Evolutionary conservation across 257 asterid species (phyloP), one percentile per base, ranked within the genome.

Genomic region (Perilla frutescens): DNA sequence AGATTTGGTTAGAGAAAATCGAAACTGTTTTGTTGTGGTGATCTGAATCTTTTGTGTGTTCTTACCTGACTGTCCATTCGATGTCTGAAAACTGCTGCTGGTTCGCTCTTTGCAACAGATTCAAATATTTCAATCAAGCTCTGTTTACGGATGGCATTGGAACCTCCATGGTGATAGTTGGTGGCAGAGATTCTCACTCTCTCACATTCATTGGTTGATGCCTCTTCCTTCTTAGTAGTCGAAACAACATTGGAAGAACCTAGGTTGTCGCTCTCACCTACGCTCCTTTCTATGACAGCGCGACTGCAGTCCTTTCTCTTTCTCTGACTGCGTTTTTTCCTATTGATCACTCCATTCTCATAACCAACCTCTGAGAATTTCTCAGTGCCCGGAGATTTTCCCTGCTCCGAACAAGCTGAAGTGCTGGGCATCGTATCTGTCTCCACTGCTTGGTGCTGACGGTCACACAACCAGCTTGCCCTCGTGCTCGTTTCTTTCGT

Each of bases 21-120:
- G 14, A 15, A 20, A 20, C 7, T 3, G 8, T 1, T 20, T 62
- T 62, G 0, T 1, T 15, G 5, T 20, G 26, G 37, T 41, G 31
- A 45, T n/a, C 11, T 26, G 49, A 2, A 44, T 44, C 49, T 44
- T 0, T 3, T 11, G 15, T 62, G 37, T 68, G 20, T 10, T 7
- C 26, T 54, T 77, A 88, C 96, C 98, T 92, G 99, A 77, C 97
- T 83, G 78, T 94, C 99, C 88, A 94, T 90, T 49, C 96, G 90
- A 80, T 91, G 96, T 79, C 85, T 84, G 71, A 94, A 91, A 73
- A 88, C 97, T 7, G 81, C 64, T 1, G 96, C 97, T 3, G 87
- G 84, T 50, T 85, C 91, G 7, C 90, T 85, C 80, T 64, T 80
- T 2, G 91, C 87, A 62, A 91, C 76, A 11, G 88, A 82, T 67